phyloP scores from a whole-genome alignment of 352 stramenopile genomes.

The Phytophthora rubi region DNA sequence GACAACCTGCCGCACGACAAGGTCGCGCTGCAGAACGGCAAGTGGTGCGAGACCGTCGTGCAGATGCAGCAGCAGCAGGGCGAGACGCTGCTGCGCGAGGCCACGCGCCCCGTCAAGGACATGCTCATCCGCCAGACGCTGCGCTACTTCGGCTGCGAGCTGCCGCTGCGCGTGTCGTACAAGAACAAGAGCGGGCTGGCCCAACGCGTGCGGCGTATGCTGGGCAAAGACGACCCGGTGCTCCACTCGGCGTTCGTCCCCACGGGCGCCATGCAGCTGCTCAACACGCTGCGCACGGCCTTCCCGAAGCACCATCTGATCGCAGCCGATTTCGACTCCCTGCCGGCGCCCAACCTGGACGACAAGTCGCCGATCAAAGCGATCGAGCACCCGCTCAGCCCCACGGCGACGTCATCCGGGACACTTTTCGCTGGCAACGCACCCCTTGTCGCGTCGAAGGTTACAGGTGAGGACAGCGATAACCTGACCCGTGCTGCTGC shows the following conservation, averaged over 20 bases:
- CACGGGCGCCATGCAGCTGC: slow-evolving; percentile 86
- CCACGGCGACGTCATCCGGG: slow-evolving; percentile 69
- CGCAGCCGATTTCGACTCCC: slow-evolving; percentile 88
- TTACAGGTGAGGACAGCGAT: slow-evolving; percentile 42
- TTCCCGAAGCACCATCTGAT: slow-evolving; percentile 90
- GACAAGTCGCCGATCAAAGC: slow-evolving; percentile 53
- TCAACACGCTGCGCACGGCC: slow-evolving; percentile 77
- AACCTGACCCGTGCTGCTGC: background rate
- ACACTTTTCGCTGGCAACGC: slow-evolving; percentile 84
- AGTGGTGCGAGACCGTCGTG: slow-evolving; percentile 81
- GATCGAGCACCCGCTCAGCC: slow-evolving; percentile 67
- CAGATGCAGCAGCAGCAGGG: slow-evolving; percentile 21
- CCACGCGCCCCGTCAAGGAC: slow-evolving; percentile 60
- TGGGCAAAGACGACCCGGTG: slow-evolving; percentile 56
- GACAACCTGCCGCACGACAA: slow-evolving; percentile 94
- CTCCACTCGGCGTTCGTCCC: slow-evolving; percentile 87
- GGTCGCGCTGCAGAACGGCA: slow-evolving; percentile 71
- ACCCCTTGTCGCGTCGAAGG: slow-evolving; percentile 88
- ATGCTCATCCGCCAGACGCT: slow-evolving; percentile 80
- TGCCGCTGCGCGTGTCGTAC: slow-evolving; percentile 72
- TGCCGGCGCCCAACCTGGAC: slow-evolving; percentile 75
- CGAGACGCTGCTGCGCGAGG: slow-evolving; percentile 46
- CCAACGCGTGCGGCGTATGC: slow-evolving; percentile 52
- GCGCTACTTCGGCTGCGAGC: slow-evolving; percentile 72
- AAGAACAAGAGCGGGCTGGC: slow-evolving; percentile 62